Base-by-base conservation (phyloP, 1,139 yeast species). In the Taiozyma sp. region DNA sequence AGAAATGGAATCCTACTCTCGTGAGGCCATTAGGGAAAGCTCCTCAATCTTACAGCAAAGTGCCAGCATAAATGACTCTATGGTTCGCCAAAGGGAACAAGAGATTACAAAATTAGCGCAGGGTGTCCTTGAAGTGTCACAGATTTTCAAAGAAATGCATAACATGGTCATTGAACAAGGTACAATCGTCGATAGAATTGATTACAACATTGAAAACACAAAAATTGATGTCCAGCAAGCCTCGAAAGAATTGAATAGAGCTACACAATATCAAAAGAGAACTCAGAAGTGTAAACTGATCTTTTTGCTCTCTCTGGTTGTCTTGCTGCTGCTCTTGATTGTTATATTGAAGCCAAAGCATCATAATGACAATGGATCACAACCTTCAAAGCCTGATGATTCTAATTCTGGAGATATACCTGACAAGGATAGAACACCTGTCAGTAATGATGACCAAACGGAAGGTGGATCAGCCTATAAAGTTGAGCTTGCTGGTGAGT, bases 141-240 rank as follows among this genome's bases (percentile, higher is more conserved):
- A 95, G 2, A 93, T 95, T 50, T 93, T 93, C 72, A 87, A 88
- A 65, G 98, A 95, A 64, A 81, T 93, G 80, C 98, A 95, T 62
- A 81, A 83, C 34, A 76, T 95, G 76, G 91, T 93, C 47, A 88
- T 93, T 53, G 98, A 95, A 64, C 99, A 93, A 69, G 99, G 99
- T 2, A 90, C 97, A 0, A 76, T 93, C 45, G 75, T 93, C 53
- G 99, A 93, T 68, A 74, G 98, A 58, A 92, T 93, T 51, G 99
- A 91, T 69, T 92, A 92, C 68, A 93, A 95, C 65, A 72, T 95
- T 54, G 87, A 87, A 55, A 84, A 82, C 56, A 87, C 96, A 36
- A 87, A 81, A 6, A 81, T 81, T 45, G 88, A 90, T 58, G 79
- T 93, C 54, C 81, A 84, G 61, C 78, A 76, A 40, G 95, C 97